Conservation (phyloP, 805 yeast genomes). For the Nakazawaea pomicola region DNA sequence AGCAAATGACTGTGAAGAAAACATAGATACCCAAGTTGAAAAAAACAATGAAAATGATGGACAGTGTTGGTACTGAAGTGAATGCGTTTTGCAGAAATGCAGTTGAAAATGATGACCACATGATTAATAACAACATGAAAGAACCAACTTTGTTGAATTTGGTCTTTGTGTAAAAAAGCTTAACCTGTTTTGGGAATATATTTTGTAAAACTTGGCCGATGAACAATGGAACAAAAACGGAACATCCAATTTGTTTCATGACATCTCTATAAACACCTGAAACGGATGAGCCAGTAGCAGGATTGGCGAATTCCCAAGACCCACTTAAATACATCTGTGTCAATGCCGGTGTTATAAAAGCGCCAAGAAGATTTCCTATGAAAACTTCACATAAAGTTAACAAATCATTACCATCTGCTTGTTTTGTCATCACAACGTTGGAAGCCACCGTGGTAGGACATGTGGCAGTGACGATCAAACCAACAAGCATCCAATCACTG, state of each 20-base stretch:
- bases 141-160: slow-evolving; percentile 70
- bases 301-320: slow-evolving; percentile 75
- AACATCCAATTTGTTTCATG: slow-evolving; percentile 82
- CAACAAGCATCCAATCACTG: slow-evolving; percentile 73
- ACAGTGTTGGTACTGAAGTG: slow-evolving; percentile 58
- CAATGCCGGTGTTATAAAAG: slow-evolving; percentile 82
- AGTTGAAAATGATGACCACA: slow-evolving; percentile 78
- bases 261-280: slow-evolving; percentile 61
- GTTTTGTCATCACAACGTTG: slow-evolving; percentile 86
- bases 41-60: slow-evolving; percentile 73
- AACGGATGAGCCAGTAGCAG: slow-evolving; percentile 54
- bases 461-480: slow-evolving; percentile 75
- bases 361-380: slow-evolving; percentile 80
- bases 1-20: slow-evolving; percentile 67
- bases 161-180: slow-evolving; percentile 54
- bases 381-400: slow-evolving; percentile 81
- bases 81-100: slow-evolving; percentile 84
- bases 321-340: slow-evolving; percentile 62
- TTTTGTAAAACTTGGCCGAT: slow-evolving; percentile 86
- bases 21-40: slow-evolving; percentile 78
- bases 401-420: slow-evolving; percentile 78
- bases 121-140: slow-evolving; percentile 70
- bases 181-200: slow-evolving; percentile 57
- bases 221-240: slow-evolving; percentile 78
- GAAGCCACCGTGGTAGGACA: slow-evolving; percentile 93